These are phyloP conservation scores for Cenchrus fungigraminus DNA, from an alignment of 176 grass and related monocot genomes.

Conservation along the genomic window DNA sequence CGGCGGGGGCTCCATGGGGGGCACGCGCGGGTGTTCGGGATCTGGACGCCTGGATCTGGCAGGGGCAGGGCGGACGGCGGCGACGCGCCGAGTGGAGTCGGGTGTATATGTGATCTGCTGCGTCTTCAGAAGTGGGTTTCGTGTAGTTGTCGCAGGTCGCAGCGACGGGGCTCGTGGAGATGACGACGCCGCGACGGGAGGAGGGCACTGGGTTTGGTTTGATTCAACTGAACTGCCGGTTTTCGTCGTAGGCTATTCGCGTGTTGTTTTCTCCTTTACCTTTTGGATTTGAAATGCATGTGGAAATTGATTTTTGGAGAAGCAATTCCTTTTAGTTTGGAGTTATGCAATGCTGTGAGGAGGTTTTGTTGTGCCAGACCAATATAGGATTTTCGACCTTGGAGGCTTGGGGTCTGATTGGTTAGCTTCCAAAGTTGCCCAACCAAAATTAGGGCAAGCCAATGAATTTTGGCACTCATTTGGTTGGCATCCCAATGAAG, in stretches of 20 bases:
- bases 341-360: too few species aligned
- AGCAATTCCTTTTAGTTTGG: too few species aligned
- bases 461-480: too few species aligned
- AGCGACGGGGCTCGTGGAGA: not conserved
- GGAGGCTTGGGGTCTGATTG: too few species aligned
- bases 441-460: too few species aligned
- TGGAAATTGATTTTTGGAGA: too few species aligned
- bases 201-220: not conserved
- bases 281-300: too few species aligned
- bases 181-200: not conserved
- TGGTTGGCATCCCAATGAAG: too few species aligned
- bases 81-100: constrained; percentile 28
- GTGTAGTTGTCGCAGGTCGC: constrained; percentile 23
- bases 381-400: too few species aligned
- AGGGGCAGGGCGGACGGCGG: constrained; percentile 13
- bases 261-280: not conserved
- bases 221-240: not conserved
- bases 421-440: too few species aligned
- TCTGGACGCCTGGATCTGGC: constrained; percentile 54
- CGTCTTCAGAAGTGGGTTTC: constrained; percentile 40
- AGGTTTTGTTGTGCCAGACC: too few species aligned
- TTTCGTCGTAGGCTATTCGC: not conserved
- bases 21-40: constrained; percentile 1
- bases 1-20: constrained; percentile 55
- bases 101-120: constrained; percentile 38